Base-by-base conservation (phyloP, 2,329 filamentous ascomycete species). In the Xylariaceae sp. region DNA sequence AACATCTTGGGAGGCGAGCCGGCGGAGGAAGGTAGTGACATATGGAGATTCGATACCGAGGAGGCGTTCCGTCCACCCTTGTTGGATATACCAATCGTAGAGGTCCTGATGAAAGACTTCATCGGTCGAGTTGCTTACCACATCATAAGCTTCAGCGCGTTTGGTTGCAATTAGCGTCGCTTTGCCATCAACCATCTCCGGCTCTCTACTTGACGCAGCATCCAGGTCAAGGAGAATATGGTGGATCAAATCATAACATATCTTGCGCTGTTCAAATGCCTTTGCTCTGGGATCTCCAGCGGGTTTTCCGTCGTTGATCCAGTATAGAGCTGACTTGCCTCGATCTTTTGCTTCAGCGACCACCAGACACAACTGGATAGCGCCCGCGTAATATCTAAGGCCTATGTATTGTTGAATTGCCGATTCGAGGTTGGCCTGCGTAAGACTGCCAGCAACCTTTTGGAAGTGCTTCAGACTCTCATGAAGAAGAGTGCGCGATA, bases 31-130 rank as follows among this genome's bases (percentile, higher is more conserved):
- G 2, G 87, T 90, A 37, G 96, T 84, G 23, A 98, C 92, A 67
- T 92, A 93, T 0, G 88, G 85, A 4, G 93, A 96, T 55, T 93
- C 85, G 48, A 95, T 92, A 31, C 89, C 87, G 29, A 99, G 84
- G 24, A 99, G 83, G 12, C 92, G 88, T 62, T 97, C 92, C 8
- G 86, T 89, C 87, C 91, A 93, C 16, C 90, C 89, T 71, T 93
- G 88, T 51, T 83, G 77, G 64, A 98, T 87, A 74, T 99, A 99
- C 94, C 95, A 99, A 69, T 97, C 93, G 72, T 97, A 99, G n/a
- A 99, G 82, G 67, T 91, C 92, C 60, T 91, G 96, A 72, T 98
- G 89, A 78, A 99, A 99, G 4, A 97, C 90, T 69, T 97, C 91
- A 65, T 99, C 95, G 12, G 88, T 84, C 0, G 94, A 96, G 56